These are phyloP conservation scores for Asclepias syriaca DNA, from an alignment of 257 asterid genomes.

Conservation along the genomic window DNA sequence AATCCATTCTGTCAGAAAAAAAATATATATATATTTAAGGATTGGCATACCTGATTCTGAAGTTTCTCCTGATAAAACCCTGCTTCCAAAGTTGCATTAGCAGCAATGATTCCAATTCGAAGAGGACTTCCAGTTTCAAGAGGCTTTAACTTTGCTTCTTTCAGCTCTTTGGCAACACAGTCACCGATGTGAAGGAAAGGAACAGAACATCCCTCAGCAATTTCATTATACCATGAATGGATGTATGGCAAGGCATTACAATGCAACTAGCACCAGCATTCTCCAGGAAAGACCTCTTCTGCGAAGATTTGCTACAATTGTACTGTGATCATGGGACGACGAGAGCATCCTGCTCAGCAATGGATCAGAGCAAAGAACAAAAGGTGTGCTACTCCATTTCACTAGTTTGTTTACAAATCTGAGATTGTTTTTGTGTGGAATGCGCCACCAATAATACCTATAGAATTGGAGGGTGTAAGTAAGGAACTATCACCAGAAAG, in stretches of 20 bases:
- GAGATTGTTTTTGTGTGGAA: slow-evolving; percentile 27
- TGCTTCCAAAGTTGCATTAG: slow-evolving; percentile 32
- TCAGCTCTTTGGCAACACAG: slow-evolving; percentile 71
- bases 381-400: slow-evolving; percentile 35
- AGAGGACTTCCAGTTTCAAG: slow-evolving; percentile 61
- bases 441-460: slow-evolving; percentile 48
- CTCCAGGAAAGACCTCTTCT: slow-evolving; percentile 52
- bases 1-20: no score
- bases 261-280: slow-evolving; percentile 54
- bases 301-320: slow-evolving; percentile 47
- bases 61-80: slow-evolving; percentile 59
- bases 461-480: slow-evolving; percentile 23
- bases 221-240: slow-evolving; percentile 64
- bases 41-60: slow-evolving; percentile 43
- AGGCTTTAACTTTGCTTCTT: slow-evolving; percentile 56
- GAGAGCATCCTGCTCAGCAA: slow-evolving; percentile 40
- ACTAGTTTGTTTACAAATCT: slow-evolving; percentile 35
- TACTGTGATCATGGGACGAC: slow-evolving; percentile 22
- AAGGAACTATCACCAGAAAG: slow-evolving; percentile 9
- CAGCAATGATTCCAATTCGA: slow-evolving; percentile 57
- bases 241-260: slow-evolving; percentile 68
- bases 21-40: neutral
- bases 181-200: slow-evolving; percentile 66
- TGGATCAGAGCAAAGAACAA: slow-evolving; percentile 65
- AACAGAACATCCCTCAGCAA: slow-evolving; percentile 52